Evolutionary conservation across 257 asterid genomes (phyloP).

Genomic region (Capsicum rhomboideum): DNA sequence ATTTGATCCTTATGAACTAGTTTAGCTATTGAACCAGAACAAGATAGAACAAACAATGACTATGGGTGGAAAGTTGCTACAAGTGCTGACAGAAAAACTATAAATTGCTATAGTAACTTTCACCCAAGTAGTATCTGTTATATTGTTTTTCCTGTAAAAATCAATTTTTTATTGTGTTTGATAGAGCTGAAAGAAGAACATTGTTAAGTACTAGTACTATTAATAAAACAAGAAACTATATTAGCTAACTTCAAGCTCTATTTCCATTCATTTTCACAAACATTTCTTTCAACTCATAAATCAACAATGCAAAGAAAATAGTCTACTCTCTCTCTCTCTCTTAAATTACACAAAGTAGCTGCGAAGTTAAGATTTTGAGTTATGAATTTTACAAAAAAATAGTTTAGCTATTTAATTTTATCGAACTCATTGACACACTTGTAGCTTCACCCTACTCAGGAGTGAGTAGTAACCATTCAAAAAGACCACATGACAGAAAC

Average conservation of each 20-base stretch:
- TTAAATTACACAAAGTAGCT: background rate
- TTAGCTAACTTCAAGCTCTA: too few species aligned
- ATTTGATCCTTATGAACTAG: background rate
- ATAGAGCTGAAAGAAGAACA: too few species aligned
- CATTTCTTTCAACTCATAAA: background rate
- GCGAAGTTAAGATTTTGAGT: background rate
- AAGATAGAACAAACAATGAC: background rate
- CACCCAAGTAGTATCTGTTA: too few species aligned
- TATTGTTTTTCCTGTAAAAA: too few species aligned
- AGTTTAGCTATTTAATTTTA: background rate
- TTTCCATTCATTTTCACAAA: background rate
- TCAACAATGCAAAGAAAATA: background rate
- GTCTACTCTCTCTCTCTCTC: background rate
- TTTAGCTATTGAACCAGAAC: background rate
- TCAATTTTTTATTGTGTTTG: too few species aligned
- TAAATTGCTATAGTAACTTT: too few species aligned
- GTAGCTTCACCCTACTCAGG: background rate
- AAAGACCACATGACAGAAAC: background rate
- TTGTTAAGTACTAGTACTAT: too few species aligned
- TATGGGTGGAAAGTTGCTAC: too few species aligned
- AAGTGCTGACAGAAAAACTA: too few species aligned
- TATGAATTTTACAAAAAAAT: background rate
- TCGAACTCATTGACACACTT: fast-evolving
- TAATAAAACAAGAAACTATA: too few species aligned
- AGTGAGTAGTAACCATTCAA: background rate